phyloP scores from a whole-genome alignment of 441 rosid species.

The Adansonia grandidieri region DNA sequence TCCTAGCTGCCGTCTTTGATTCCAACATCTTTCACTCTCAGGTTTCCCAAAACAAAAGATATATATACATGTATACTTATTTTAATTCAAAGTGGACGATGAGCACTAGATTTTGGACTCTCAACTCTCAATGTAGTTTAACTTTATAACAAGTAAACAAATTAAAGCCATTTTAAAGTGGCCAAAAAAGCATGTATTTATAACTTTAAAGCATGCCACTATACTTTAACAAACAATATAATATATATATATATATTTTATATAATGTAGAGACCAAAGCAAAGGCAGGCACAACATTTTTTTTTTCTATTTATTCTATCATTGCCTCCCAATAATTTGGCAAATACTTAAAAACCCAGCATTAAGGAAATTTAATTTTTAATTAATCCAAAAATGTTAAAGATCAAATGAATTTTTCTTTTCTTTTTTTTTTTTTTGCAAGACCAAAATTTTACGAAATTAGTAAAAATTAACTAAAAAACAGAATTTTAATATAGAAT shows the following conservation, averaged over 20 bases:
- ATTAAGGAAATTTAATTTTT: background rate
- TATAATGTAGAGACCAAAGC: constrained; percentile 10
- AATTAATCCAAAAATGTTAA: background rate
- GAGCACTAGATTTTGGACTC: background rate
- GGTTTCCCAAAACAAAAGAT: background rate
- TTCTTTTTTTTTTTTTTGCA: too few relatives aligned
- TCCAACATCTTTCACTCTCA: constrained; percentile 21
- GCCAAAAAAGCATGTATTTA: background rate
- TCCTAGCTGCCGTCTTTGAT: background rate
- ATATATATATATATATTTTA: background rate
- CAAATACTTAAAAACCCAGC: background rate
- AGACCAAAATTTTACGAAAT: too few relatives aligned
- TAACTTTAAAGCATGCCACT: background rate
- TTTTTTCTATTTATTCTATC: background rate
- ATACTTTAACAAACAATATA: background rate
- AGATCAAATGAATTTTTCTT: background rate
- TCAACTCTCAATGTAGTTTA: background rate
- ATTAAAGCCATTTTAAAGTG: background rate
- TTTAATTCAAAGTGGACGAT: background rate
- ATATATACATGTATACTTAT: too few relatives aligned
- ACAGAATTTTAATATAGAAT: too few relatives aligned
- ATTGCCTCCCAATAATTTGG: constrained; percentile 12
- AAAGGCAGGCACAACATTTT: background rate
- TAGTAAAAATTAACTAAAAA: too few relatives aligned
- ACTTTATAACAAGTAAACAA: constrained; percentile 8